phyloP scores from a whole-genome alignment of 202 grass and related monocot genomes.

The Schoenoplectus tabernaemontani region DNA sequence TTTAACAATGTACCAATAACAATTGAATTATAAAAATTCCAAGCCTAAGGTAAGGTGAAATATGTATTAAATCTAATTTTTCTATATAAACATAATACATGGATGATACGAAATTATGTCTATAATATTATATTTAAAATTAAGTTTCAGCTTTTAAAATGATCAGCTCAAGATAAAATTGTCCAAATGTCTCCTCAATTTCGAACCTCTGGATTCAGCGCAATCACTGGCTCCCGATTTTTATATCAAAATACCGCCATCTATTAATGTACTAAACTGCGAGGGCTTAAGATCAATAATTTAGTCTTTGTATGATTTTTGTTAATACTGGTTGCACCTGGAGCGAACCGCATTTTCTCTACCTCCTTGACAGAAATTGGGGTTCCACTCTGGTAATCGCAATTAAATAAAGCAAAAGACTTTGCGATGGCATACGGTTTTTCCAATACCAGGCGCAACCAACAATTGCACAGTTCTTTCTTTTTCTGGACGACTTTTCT shows the following conservation, averaged over 20 bases:
- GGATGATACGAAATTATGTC: no score
- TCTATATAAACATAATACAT: no score
- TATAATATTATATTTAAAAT: no score
- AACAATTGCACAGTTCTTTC: not conserved
- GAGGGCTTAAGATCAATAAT: not conserved
- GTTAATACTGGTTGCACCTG: not conserved
- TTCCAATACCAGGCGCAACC: not conserved
- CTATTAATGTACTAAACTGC: not conserved
- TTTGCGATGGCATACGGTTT: not conserved
- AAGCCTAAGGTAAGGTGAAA: no score
- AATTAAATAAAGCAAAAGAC: no score
- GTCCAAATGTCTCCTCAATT: not conserved
- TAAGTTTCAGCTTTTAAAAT: no score
- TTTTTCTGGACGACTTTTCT: constrained; percentile 10
- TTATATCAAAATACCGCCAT: not conserved
- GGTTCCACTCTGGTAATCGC: not conserved
- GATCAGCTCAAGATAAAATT: not conserved
- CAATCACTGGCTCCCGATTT: no score
- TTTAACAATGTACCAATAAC: no score
- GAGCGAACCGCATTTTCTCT: not conserved
- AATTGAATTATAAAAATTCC: no score
- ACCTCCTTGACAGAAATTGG: not conserved
- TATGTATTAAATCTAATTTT: no score
- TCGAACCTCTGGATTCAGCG: no score
- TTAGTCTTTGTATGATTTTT: not conserved